A percentile compares a stretch with the other conserved stretches of the same genome.
These are phyloP conservation scores for Lasiodiplodia sp. DNA, from an alignment of 2,329 filamentous ascomycete genomes.

Conservation along the genomic window DNA sequence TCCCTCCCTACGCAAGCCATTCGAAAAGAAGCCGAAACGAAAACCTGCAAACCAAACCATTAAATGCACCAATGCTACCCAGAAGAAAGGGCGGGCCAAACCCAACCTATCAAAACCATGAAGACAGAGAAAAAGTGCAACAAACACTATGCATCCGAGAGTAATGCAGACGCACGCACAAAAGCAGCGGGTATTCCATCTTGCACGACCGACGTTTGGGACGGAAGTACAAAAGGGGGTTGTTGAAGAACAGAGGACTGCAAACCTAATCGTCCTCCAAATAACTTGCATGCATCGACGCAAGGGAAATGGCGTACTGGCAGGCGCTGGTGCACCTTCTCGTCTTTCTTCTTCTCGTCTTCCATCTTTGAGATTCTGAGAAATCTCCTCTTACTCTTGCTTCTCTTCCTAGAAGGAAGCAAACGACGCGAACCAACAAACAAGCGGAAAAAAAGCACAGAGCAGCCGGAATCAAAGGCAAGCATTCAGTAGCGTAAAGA, in stretches of 20 bases:
- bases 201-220: neutral
- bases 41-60: neutral
- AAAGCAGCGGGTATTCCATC: neutral
- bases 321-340: constrained; percentile 7
- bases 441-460: neutral
- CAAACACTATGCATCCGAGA: neutral
- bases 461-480: neutral
- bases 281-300: neutral
- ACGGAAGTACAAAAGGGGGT: neutral
- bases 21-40: neutral
- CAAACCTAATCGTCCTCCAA: neutral
- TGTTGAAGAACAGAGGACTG: neutral
- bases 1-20: neutral
- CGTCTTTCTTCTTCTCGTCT: neutral
- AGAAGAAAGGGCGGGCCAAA: neutral
- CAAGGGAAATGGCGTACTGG: neutral
- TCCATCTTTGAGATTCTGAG: neutral
- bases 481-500: neutral
- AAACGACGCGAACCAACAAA: constrained; percentile 12
- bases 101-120: neutral
- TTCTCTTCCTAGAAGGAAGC: neutral
- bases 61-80: neutral
- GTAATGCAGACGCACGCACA: neutral
- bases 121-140: neutral
- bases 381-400: neutral